phyloP scores from a whole-genome alignment of 805 yeast genomes.

The Yamadazyma akitaensis region DNA sequence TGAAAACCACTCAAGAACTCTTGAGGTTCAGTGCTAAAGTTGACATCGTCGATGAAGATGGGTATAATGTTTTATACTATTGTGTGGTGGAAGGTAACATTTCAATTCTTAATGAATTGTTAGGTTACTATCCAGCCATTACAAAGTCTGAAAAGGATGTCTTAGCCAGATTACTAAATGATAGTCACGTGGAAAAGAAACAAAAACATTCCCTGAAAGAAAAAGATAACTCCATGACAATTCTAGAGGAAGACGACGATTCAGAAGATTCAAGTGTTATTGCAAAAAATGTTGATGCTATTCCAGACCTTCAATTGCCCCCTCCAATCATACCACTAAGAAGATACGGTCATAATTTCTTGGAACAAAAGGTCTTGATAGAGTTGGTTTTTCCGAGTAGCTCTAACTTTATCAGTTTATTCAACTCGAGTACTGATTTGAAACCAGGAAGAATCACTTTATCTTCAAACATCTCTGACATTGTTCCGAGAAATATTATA shows the following conservation, averaged over 20 bases:
- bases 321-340: slow-evolving; percentile 95
- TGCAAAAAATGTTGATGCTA: slow-evolving; percentile 54
- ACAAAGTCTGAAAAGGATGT: slow-evolving; percentile 6
- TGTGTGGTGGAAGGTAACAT: slow-evolving; percentile 95
- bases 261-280: slow-evolving; percentile 38
- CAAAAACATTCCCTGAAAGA: background rate
- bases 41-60: slow-evolving; percentile 69
- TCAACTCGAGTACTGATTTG: slow-evolving; percentile 38
- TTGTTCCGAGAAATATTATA: slow-evolving; percentile 82
- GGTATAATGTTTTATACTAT: slow-evolving; percentile 76
- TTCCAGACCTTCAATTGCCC: slow-evolving; percentile 88
- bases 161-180: background rate
- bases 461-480: slow-evolving; percentile 70
- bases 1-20: slow-evolving; percentile 63
- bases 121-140: slow-evolving; percentile 32
- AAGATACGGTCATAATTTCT: slow-evolving; percentile 92
- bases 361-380: slow-evolving; percentile 83
- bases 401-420: slow-evolving; percentile 45
- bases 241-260: slow-evolving; percentile 28
- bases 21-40: slow-evolving; percentile 72
- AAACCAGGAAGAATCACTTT: slow-evolving; percentile 82
- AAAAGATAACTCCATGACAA: slow-evolving; percentile 20
- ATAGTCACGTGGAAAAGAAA: slow-evolving; percentile 3
- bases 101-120: slow-evolving; percentile 67
- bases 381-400: slow-evolving; percentile 65